Conservation (phyloP, 2,329 filamentous ascomycete genomes). For the Sporothrix pallida region DNA sequence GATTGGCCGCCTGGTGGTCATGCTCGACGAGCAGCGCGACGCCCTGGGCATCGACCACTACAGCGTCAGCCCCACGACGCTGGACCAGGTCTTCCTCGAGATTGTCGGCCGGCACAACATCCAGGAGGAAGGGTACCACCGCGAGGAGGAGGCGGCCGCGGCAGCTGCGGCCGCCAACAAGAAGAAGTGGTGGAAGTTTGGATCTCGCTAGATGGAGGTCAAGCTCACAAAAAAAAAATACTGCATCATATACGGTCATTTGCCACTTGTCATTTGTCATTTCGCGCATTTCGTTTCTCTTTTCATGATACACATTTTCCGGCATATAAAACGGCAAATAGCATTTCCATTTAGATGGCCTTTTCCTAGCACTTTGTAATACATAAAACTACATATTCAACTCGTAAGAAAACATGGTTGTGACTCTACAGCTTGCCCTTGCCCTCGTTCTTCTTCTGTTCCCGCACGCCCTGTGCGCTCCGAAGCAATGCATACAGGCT, state of each 20-base stretch:
- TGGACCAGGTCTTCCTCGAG: slow-evolving; percentile 88
- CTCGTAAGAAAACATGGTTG: no score
- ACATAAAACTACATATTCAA: neutral
- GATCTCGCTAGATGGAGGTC: neutral
- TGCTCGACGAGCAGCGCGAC: slow-evolving; percentile 73
- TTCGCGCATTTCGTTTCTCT: neutral
- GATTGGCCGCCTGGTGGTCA: slow-evolving; percentile 71
- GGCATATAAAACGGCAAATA: slow-evolving; percentile 14
- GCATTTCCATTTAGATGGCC: slow-evolving; percentile 11
- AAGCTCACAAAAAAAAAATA: no score
- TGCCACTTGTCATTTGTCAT: neutral
- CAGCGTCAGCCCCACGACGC: slow-evolving; percentile 81
- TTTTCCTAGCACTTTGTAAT: neutral
- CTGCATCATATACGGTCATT: neutral
- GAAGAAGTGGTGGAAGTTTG: slow-evolving; percentile 30
- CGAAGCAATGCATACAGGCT: slow-evolving; percentile 69
- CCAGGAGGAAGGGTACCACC: slow-evolving; percentile 69
- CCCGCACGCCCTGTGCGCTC: slow-evolving; percentile 63
- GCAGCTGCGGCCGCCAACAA: slow-evolving; percentile 37
- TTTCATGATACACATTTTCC: slow-evolving; percentile 11
- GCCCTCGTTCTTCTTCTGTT: slow-evolving; percentile 38
- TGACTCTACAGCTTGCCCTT: slow-evolving; percentile 50
- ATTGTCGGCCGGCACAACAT: slow-evolving; percentile 84
- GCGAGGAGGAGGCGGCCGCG: slow-evolving; percentile 39
- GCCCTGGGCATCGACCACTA: slow-evolving; percentile 80